These are phyloP conservation scores for Hibiscus trionum DNA, from an alignment of 345 rosid genomes.

Conservation along the genomic window DNA sequence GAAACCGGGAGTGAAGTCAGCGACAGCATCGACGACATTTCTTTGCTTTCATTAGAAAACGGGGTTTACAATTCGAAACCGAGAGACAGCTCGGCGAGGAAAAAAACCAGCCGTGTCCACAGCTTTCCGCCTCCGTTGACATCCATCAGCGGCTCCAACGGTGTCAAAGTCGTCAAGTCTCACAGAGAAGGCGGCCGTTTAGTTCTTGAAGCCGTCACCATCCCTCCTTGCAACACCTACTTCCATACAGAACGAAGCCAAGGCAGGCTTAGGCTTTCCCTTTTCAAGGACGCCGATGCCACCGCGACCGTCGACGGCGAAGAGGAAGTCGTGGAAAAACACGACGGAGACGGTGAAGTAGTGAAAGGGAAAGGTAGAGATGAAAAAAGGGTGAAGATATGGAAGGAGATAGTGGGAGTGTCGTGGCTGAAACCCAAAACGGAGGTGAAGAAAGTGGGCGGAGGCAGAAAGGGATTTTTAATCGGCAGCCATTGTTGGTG, in stretches of 20 bases:
- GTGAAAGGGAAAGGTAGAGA: slow-evolving; percentile 11
- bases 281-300: slow-evolving; percentile 10
- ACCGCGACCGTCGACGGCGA: background rate
- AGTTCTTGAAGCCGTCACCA: slow-evolving; percentile 46
- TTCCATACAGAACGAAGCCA: slow-evolving; percentile 59
- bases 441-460: slow-evolving; percentile 45
- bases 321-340: slow-evolving; percentile 6
- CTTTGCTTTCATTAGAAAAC: slow-evolving; percentile 19
- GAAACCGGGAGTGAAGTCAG: slow-evolving; percentile 56
- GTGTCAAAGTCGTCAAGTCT: slow-evolving; percentile 38
- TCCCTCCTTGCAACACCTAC: slow-evolving; percentile 21
- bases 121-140: slow-evolving; percentile 77
- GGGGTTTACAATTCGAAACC: slow-evolving; percentile 9
- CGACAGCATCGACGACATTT: slow-evolving; percentile 26
- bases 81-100: background rate
- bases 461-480: slow-evolving; percentile 35
- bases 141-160: slow-evolving; percentile 39
- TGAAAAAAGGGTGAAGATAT: slow-evolving; percentile 16
- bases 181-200: slow-evolving; percentile 69
- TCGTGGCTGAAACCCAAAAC: slow-evolving; percentile 28
- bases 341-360: background rate
- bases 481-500: slow-evolving; percentile 50
- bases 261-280: slow-evolving; percentile 60
- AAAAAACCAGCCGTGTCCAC: slow-evolving; percentile 15
- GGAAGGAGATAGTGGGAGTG: slow-evolving; percentile 13